Percentiles rank a stretch among this genome's conserved stretches.
These are phyloP conservation scores for Microstegium vimineum DNA, from an alignment of 176 grass and related monocot species.

Conservation along the genomic window DNA sequence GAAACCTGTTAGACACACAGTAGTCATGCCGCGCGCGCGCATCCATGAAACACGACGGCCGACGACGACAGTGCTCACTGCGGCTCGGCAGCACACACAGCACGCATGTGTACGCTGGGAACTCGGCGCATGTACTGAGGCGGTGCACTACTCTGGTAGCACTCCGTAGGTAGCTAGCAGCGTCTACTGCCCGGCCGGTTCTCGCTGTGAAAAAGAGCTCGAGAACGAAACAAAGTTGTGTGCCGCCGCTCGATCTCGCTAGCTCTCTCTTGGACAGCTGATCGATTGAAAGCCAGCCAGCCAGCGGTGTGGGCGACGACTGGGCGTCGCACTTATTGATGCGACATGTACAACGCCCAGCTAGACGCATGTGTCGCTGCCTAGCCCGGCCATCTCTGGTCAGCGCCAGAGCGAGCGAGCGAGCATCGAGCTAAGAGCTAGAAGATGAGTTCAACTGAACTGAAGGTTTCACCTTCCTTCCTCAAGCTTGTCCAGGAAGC, in stretches of 20 bases:
- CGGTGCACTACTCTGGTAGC: neutral
- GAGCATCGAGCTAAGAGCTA: neutral
- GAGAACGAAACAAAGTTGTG: constrained; percentile 17
- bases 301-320: constrained; percentile 20
- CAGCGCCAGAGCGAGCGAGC: neutral
- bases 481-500: neutral
- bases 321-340: constrained; percentile 27
- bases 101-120: neutral
- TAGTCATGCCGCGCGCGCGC: no score
- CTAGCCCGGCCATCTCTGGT: neutral
- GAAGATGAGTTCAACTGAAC: neutral
- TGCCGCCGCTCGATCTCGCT: neutral
- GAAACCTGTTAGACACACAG: constrained; percentile 4
- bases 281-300: neutral
- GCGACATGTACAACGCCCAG: neutral
- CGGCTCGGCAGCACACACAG: neutral
- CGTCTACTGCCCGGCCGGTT: neutral
- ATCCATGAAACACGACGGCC: no score
- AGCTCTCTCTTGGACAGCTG: neutral
- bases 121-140: no score
- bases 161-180: neutral
- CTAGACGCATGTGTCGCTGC: neutral
- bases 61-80: no score
- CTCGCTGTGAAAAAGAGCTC: constrained; percentile 31
- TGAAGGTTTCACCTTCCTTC: neutral